phyloP scores from a whole-genome alignment of 257 asterid genomes.

The Nicotiana tabacum region DNA sequence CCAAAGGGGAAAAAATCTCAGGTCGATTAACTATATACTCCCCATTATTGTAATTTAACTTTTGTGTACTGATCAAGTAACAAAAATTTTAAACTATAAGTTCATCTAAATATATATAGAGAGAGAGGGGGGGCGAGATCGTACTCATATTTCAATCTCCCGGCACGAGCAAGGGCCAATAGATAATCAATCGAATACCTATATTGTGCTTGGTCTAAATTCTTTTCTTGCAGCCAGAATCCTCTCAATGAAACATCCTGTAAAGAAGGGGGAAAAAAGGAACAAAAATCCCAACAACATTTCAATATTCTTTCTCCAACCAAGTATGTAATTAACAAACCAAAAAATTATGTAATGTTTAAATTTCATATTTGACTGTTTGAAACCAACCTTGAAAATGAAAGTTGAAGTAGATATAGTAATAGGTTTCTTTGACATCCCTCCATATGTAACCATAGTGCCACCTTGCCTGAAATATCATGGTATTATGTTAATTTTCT shows the following conservation, averaged over 20 bases:
- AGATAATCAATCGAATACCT: conserved; percentile 69
- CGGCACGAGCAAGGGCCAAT: conserved; percentile 47
- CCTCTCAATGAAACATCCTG: conserved; percentile 81
- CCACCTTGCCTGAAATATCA: conserved; percentile 62
- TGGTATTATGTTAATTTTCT: background rate
- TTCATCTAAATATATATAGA: no score
- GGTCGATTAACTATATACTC: no score
- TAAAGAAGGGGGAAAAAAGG: background rate
- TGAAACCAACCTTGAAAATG: conserved; percentile 63
- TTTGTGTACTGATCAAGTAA: no score
- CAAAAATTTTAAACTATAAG: no score
- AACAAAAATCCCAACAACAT: background rate
- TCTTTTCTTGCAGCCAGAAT: conserved; percentile 70
- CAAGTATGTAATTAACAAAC: background rate
- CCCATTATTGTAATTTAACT: no score
- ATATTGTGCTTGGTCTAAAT: conserved; percentile 49
- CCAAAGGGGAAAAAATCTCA: no score
- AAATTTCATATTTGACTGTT: background rate
- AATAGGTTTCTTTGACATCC: conserved; percentile 89
- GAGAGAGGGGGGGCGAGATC: conserved; percentile 7
- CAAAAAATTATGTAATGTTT: background rate
- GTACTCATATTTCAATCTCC: conserved; percentile 75
- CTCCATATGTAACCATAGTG: conserved; percentile 92
- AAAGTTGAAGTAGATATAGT: conserved; percentile 71
- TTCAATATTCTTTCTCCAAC: background rate